Evolutionary conservation across 2,329 filamentous ascomycete species (phyloP), one percentile per base, ranked within the genome.

Genomic region (Xylariaceae sp.): DNA sequence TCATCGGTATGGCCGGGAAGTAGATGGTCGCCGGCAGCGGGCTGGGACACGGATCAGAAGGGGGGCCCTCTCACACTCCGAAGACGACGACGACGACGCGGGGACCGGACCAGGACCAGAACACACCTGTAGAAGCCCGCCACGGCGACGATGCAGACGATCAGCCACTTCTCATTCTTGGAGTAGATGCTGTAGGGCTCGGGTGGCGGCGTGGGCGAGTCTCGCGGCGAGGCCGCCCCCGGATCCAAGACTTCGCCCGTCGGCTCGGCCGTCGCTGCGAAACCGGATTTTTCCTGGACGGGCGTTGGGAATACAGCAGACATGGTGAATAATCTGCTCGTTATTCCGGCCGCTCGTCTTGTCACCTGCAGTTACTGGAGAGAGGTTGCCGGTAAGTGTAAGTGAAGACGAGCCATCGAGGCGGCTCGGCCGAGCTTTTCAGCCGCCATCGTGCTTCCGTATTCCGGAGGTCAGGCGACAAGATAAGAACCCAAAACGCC

Each of bases 11-110:
- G 3, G 53, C 53, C 2, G 55, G 56, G 18, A 58, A 53, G 29
- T 58, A 58, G 16, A 59, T 57, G 39, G 56, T 59, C 17, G 55
- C 55, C 0, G 55, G 55, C 19, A 58, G 32, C 12, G 55, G 54
- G 16, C 55, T 57, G 19, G 21, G 13, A n/a, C 6, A 26, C 24
- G n/a, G 24, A 12, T 26, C 24, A 26, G 24, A 26, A 26, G 12
- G 24, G n/a, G 6, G 15, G n/a, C 24, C 24, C 5, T n/a, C 6
- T 5, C 6, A 6, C 5, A 8, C 15, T 5, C 24, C n/a, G 13
- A 15, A 6, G 13, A 15, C 15, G 25, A 23, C 15, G 24, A 23
- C 15, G 24, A 11, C 6, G n/a, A 12, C 11, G 27, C 15, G 29
- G n/a, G 29, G 17, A 10, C 5, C 7, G 14, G 17, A 5, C 13